A percentile compares a stretch with the other conserved stretches of the same genome.
These are phyloP conservation scores for Rhodotorula sp. DNA, from an alignment of 1,284 basidiomycete species.

Conservation along the genomic window DNA sequence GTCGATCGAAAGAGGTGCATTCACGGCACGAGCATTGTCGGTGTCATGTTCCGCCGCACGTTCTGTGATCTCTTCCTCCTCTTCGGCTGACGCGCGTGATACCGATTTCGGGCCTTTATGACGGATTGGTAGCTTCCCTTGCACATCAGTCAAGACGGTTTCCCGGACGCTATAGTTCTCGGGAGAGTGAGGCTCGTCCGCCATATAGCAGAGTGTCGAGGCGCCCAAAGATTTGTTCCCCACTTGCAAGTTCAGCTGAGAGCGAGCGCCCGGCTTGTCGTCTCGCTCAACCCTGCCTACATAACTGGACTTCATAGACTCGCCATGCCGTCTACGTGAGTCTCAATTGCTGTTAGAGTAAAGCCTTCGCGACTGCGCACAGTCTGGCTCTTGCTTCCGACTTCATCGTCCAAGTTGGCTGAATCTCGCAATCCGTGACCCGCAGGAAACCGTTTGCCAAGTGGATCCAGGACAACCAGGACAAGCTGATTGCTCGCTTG, in stretches of 20 bases:
- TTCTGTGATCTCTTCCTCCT: no score
- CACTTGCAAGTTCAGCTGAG: not conserved
- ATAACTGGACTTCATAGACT: not conserved
- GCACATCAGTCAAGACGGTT: no score
- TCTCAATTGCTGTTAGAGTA: not conserved
- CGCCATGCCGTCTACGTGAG: not conserved
- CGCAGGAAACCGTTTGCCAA: conserved; percentile 41
- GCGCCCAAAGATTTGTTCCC: no score
- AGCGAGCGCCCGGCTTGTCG: not conserved
- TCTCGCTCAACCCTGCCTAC: not conserved
- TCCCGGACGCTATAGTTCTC: no score
- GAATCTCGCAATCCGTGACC: not conserved
- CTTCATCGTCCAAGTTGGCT: not conserved
- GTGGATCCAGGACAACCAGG: conserved; percentile 70
- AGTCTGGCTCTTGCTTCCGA: not conserved
- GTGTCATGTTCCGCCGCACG: no score
- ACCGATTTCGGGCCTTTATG: no score
- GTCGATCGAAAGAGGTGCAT: no score
- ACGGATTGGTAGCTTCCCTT: no score
- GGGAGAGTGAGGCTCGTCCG: no score
- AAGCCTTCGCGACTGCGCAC: not conserved
- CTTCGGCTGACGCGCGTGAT: no score
- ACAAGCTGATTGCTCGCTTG: conserved; percentile 73
- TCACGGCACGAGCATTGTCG: no score
- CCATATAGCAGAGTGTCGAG: no score